Conservation (phyloP, 2,329 filamentous ascomycete genomes). For the Akanthomyces uredinophilus region DNA sequence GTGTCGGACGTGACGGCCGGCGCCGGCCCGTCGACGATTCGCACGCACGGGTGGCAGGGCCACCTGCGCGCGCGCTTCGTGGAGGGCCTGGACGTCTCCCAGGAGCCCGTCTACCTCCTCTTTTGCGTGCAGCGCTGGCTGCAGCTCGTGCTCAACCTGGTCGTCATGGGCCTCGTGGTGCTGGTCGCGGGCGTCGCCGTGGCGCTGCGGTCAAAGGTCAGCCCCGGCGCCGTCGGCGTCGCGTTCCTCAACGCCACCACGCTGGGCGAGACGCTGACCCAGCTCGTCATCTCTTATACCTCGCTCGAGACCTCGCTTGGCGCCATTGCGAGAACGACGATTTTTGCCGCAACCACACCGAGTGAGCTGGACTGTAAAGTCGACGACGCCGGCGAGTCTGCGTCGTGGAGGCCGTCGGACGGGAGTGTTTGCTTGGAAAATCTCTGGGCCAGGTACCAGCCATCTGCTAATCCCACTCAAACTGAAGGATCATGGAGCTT, state of each 20-base stretch:
- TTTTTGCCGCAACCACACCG: not conserved
- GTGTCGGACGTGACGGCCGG: not conserved
- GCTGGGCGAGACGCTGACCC: not conserved
- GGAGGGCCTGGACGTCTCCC: not conserved
- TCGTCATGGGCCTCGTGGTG: slow-evolving; percentile 1
- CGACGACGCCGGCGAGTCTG: too few relatives aligned
- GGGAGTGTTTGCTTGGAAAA: not conserved
- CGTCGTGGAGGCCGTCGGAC: not conserved
- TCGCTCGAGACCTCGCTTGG: slow-evolving; percentile 1
- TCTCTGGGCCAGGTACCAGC: not conserved
- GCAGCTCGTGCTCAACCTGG: slow-evolving; percentile 6
- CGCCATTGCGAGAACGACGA: not conserved
- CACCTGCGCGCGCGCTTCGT: not conserved
- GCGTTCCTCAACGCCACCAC: slow-evolving; percentile 7
- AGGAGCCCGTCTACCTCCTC: slow-evolving; percentile 3
- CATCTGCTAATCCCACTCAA: not conserved
- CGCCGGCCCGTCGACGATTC: not conserved
- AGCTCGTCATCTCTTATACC: not conserved
- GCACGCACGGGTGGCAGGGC: not conserved
- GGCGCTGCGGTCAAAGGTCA: not conserved
- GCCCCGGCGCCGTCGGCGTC: slow-evolving; percentile 4
- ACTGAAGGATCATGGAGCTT: not conserved
- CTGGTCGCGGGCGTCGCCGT: not conserved
- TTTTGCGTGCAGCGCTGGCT: slow-evolving; percentile 8
- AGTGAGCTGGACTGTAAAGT: not conserved